phyloP scores from a whole-genome alignment of 2,329 filamentous ascomycete species.

The Calonectria hongkongensis region DNA sequence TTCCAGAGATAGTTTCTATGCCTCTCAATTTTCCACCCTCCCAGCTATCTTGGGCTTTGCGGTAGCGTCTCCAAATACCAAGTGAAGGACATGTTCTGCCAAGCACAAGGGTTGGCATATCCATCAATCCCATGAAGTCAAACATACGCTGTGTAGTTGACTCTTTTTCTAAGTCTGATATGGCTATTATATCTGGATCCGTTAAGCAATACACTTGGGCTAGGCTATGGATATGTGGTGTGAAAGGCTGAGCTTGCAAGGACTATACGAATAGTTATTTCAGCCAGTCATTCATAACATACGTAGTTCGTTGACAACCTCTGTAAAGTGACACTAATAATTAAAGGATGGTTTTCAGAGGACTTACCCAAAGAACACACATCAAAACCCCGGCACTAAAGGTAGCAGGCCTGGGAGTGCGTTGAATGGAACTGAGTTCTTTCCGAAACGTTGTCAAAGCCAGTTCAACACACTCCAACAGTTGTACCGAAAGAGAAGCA shows the following conservation, averaged over 20 bases:
- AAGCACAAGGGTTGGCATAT: background rate
- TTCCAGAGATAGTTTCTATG: background rate
- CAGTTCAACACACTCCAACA: background rate
- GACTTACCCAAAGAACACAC: background rate
- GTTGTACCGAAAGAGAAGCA: background rate
- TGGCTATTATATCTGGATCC: background rate
- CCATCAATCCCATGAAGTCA: background rate
- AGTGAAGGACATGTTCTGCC: background rate
- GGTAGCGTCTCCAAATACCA: conserved; percentile 6
- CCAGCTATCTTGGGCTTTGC: background rate
- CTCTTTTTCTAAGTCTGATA: background rate
- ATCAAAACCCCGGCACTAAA: background rate
- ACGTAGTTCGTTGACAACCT: background rate
- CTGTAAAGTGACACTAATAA: background rate
- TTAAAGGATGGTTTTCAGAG: background rate
- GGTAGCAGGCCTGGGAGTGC: background rate
- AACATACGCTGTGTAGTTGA: background rate
- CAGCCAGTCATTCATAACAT: background rate
- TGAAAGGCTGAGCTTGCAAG: conserved; percentile 13
- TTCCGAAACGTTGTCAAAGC: background rate
- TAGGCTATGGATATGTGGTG: background rate
- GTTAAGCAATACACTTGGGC: background rate
- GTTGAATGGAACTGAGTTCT: background rate
- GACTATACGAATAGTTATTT: background rate
- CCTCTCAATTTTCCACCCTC: background rate